Evolutionary conservation across 768 basidiomycete genomes (phyloP).

Genomic region (Kwoniella pini): DNA sequence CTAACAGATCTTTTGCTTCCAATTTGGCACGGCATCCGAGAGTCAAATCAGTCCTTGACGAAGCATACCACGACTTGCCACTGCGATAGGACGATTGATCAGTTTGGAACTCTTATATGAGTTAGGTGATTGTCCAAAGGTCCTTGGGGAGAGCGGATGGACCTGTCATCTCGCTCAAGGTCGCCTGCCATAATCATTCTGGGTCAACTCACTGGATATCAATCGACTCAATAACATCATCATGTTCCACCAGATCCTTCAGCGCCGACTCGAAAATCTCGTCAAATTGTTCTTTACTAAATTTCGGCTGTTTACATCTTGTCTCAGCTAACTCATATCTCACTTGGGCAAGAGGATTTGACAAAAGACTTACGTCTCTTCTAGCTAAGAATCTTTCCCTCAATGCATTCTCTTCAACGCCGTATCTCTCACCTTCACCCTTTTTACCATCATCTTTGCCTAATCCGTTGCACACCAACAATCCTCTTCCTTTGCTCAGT

Average conservation of each 20-base stretch:
- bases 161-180: too few species aligned
- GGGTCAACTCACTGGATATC: slow-evolving; percentile 53
- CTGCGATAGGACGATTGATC: slow-evolving; percentile 30
- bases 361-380: slow-evolving; percentile 37
- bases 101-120: too few species aligned
- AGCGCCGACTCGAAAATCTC: slow-evolving; percentile 55
- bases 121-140: too few species aligned
- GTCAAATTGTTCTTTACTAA: slow-evolving; percentile 42
- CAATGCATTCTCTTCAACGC: slow-evolving; percentile 32
- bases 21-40: slow-evolving; percentile 53
- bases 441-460: slow-evolving; percentile 43
- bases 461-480: slow-evolving; percentile 52
- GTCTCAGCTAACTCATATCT: not conserved
- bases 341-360: not conserved
- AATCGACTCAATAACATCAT: slow-evolving; percentile 50
- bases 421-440: slow-evolving; percentile 42
- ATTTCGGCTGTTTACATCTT: slow-evolving; percentile 30
- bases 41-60: slow-evolving; percentile 54
- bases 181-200: too few species aligned
- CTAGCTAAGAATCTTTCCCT: slow-evolving; percentile 30
- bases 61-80: slow-evolving; percentile 52
- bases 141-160: too few species aligned
- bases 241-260: slow-evolving; percentile 55
- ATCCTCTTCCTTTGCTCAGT: slow-evolving; percentile 47
- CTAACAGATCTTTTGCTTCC: slow-evolving; percentile 37